Percentiles rank a stretch among this genome's conserved stretches.
Conservation (phyloP, 352 stramenopile species). For the Phytophthora idaei region DNA sequence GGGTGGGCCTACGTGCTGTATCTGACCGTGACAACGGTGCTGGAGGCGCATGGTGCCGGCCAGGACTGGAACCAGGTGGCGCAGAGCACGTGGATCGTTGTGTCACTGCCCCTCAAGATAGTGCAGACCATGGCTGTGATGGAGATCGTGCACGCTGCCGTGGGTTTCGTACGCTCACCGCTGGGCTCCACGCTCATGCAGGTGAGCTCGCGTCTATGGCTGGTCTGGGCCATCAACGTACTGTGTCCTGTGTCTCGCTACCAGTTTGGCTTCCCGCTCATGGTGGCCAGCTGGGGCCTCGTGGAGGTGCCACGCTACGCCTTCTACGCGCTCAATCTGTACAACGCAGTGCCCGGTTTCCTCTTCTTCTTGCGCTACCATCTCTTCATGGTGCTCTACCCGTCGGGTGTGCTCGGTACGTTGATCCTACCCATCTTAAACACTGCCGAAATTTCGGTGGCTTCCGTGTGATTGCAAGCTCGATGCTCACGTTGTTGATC, state of each 20-base stretch:
- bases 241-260: slow-evolving; percentile 75
- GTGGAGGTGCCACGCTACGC: slow-evolving; percentile 96
- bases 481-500: slow-evolving; percentile 21
- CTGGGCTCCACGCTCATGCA: slow-evolving; percentile 94
- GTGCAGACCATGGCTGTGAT: slow-evolving; percentile 95
- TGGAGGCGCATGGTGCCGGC: slow-evolving; percentile 43
- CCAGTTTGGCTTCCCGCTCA: slow-evolving; percentile 88
- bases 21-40: slow-evolving; percentile 60
- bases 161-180: slow-evolving; percentile 96
- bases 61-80: slow-evolving; percentile 61
- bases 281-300: slow-evolving; percentile 88
- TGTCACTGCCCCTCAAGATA: slow-evolving; percentile 67
- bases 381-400: slow-evolving; percentile 98
- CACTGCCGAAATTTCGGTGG: not conserved
- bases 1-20: slow-evolving; percentile 82
- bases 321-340: slow-evolving; percentile 97
- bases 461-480: not conserved
- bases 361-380: slow-evolving; percentile 98
- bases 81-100: slow-evolving; percentile 56
- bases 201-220: slow-evolving; percentile 91
- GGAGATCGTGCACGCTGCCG: slow-evolving; percentile 95
- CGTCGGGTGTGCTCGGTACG: slow-evolving; percentile 95
- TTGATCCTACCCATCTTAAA: slow-evolving; percentile 16
- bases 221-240: slow-evolving; percentile 95
- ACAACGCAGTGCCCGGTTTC: slow-evolving; percentile 92